These are phyloP conservation scores for Yamadazyma conglobata DNA, from an alignment of 1,139 yeast species.

Conservation along the genomic window DNA sequence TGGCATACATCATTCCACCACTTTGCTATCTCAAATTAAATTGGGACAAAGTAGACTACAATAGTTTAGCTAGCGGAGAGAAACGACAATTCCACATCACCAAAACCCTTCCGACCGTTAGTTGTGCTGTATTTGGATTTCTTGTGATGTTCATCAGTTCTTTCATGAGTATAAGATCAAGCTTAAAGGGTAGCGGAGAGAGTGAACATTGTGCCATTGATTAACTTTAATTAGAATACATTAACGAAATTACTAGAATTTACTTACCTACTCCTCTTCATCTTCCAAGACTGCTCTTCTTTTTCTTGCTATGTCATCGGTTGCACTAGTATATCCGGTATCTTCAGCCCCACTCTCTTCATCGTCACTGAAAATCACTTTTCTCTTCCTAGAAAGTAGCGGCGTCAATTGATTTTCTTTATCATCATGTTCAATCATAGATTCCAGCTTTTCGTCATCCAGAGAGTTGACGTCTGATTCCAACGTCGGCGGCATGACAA, in stretches of 20 bases:
- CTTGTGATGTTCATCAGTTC: slow-evolving; percentile 78
- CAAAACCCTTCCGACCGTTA: slow-evolving; percentile 50
- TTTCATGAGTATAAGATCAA: slow-evolving; percentile 58
- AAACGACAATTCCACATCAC: slow-evolving; percentile 26
- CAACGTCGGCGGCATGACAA: slow-evolving; percentile 2
- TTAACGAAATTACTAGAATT: not conserved
- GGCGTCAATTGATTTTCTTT: slow-evolving; percentile 12
- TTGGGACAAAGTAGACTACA: slow-evolving; percentile 42
- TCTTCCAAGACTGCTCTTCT: slow-evolving; percentile 19
- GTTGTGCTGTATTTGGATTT: slow-evolving; percentile 69
- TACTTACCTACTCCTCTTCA: slow-evolving; percentile 19
- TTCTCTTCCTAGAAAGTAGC: slow-evolving; percentile 14
- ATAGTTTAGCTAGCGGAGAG: slow-evolving; percentile 28
- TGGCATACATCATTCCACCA: slow-evolving; percentile 93
- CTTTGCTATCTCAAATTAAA: slow-evolving; percentile 71
- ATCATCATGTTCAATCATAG: slow-evolving; percentile 4
- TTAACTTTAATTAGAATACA: slow-evolving; percentile 16
- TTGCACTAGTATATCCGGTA: slow-evolving; percentile 12
- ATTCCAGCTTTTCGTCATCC: slow-evolving; percentile 11
- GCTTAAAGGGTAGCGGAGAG: slow-evolving; percentile 31
- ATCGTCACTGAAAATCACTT: slow-evolving; percentile 23
- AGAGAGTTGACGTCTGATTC: slow-evolving; percentile 13
- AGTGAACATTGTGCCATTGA: slow-evolving; percentile 38
- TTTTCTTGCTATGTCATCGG: slow-evolving; percentile 11
- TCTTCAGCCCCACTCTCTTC: slow-evolving; percentile 19